Conservation (phyloP, 257 asterid species). For the Solanum habrochaites region DNA sequence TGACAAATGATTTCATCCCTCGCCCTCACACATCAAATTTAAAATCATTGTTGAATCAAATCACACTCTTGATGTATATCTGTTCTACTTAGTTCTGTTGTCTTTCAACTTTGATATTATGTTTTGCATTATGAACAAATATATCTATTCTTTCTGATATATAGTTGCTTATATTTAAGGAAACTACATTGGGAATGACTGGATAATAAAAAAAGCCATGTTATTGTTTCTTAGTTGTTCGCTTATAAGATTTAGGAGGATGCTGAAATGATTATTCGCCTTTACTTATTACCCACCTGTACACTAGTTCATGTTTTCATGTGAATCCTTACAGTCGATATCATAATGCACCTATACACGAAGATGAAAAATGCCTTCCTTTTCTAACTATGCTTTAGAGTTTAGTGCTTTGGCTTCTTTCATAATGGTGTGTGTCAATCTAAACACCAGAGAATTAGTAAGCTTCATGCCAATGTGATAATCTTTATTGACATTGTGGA, state of each 20-base stretch:
- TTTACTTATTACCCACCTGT: not conserved
- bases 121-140: not conserved
- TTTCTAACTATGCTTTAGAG: not conserved
- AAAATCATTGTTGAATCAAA: not conserved
- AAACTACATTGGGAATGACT: not conserved
- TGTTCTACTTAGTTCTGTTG: not conserved
- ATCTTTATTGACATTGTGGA: not conserved
- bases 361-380: not conserved
- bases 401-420: not conserved
- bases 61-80: not conserved
- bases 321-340: not conserved
- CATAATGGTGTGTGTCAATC: slow-evolving; percentile 7
- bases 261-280: not conserved
- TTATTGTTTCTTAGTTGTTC: not conserved
- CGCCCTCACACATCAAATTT: not conserved
- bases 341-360: not conserved
- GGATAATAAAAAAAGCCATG: not conserved
- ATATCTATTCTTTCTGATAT: not conserved
- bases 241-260: not conserved
- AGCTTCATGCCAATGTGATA: not conserved
- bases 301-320: not conserved
- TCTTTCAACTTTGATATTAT: not conserved
- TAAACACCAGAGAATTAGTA: slow-evolving; percentile 9
- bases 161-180: not conserved
- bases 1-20: not conserved